A percentile compares a stretch with the other conserved stretches of the same genome.
Evolutionary conservation across 805 yeast genomes (phyloP).

Genomic region (Isabelozyma gotoi): DNA sequence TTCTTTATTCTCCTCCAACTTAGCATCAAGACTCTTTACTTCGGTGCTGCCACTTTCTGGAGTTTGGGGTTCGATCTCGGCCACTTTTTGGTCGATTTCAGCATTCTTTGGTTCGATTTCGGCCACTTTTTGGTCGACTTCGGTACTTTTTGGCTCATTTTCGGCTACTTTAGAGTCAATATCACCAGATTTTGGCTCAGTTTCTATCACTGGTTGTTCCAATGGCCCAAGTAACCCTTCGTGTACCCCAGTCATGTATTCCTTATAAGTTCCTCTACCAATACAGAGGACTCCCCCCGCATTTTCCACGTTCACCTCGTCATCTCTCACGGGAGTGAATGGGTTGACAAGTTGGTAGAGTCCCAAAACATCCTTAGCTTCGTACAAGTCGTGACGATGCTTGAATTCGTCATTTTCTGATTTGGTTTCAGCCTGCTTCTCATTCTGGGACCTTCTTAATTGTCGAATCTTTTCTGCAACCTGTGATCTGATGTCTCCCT

Average conservation of each 20-base stretch:
- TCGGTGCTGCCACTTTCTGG: constrained; percentile 7
- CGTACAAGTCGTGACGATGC: constrained; percentile 38
- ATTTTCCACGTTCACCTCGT: constrained; percentile 38
- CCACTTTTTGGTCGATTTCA: constrained; percentile 25
- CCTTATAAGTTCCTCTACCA: constrained; percentile 96
- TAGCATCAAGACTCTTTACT: neutral
- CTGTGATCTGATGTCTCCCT: constrained; percentile 79
- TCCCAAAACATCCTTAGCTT: constrained; percentile 54
- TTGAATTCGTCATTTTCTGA: constrained; percentile 19
- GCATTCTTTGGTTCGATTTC: constrained; percentile 3
- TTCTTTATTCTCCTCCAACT: constrained; percentile 10
- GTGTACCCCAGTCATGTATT: constrained; percentile 84
- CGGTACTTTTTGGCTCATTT: constrained; percentile 2
- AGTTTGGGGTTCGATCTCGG: constrained; percentile 5
- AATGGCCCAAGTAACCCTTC: constrained; percentile 95
- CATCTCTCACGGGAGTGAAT: constrained; percentile 46
- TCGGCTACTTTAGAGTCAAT: constrained; percentile 2
- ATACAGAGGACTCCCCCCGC: constrained; percentile 88
- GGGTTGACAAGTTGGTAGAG: constrained; percentile 41
- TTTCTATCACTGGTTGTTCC: constrained; percentile 33
- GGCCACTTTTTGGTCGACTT: constrained; percentile 23
- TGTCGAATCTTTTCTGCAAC: constrained; percentile 84
- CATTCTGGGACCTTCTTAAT: constrained; percentile 46
- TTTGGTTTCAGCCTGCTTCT: constrained; percentile 7
- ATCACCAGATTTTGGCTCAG: constrained; percentile 7